Evolutionary conservation across 805 yeast genomes (phyloP).

Genomic region (Maudiozyma serrabonitensis): DNA sequence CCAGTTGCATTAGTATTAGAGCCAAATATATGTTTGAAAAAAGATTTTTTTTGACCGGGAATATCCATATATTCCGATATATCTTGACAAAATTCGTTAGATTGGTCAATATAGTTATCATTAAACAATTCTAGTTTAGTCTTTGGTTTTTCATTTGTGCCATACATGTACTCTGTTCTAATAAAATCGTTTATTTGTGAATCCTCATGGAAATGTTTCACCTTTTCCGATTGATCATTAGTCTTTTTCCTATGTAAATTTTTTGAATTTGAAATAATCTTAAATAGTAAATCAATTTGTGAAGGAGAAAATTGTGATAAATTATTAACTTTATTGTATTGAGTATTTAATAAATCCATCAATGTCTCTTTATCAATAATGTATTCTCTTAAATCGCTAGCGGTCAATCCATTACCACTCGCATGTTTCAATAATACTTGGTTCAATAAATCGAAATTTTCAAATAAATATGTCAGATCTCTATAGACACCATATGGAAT

Average conservation of each 20-base stretch:
- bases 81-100: constrained; percentile 17
- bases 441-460: constrained; percentile 33
- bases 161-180: constrained; percentile 21
- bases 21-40: neutral
- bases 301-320: constrained; percentile 34
- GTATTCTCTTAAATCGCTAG: constrained; percentile 21
- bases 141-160: constrained; percentile 10
- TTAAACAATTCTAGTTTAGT: constrained; percentile 20
- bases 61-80: neutral
- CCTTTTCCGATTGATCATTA: neutral
- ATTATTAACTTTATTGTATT: constrained; percentile 34
- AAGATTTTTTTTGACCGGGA: neutral
- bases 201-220: constrained; percentile 15
- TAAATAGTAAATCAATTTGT: constrained; percentile 32
- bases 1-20: neutral
- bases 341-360: constrained; percentile 27
- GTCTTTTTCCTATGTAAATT: constrained; percentile 10
- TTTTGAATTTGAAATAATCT: constrained; percentile 30
- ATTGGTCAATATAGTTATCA: constrained; percentile 19
- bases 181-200: constrained; percentile 21
- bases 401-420: constrained; percentile 20
- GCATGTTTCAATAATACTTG: constrained; percentile 31
- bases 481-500: constrained; percentile 31
- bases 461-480: constrained; percentile 32
- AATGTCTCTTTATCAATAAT: constrained; percentile 32